These are phyloP conservation scores for Colletotrichum sidae DNA, from an alignment of 2,329 filamentous ascomycete genomes.

Conservation along the genomic window DNA sequence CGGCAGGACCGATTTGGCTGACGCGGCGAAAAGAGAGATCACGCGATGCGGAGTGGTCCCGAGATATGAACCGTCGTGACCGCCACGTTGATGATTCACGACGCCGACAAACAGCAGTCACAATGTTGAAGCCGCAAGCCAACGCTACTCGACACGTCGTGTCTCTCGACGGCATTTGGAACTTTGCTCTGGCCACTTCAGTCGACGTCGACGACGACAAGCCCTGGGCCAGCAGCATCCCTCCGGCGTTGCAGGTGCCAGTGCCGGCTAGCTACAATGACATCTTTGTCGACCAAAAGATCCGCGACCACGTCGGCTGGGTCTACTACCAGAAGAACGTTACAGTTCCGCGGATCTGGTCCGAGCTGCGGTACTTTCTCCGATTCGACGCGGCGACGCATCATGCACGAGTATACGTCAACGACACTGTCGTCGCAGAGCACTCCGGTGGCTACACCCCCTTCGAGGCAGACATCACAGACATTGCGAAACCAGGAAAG, in stretches of 20 bases:
- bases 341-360: slow-evolving; percentile 40
- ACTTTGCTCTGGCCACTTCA: slow-evolving; percentile 37
- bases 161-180: slow-evolving; percentile 43
- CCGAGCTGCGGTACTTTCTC: slow-evolving; percentile 38
- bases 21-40: too few relatives aligned
- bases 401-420: slow-evolving; percentile 43
- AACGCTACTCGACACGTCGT: slow-evolving; percentile 35
- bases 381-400: slow-evolving; percentile 46
- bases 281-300: slow-evolving; percentile 39
- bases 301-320: slow-evolving; percentile 47
- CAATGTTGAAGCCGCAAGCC: slow-evolving; percentile 40
- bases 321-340: slow-evolving; percentile 45
- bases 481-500: slow-evolving; percentile 39
- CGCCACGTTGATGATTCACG: too few relatives aligned
- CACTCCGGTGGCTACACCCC: slow-evolving; percentile 45
- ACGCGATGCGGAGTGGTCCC: too few relatives aligned
- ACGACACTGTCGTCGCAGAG: slow-evolving; percentile 41
- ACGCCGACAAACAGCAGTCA: not conserved
- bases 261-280: slow-evolving; percentile 44
- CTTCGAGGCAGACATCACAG: slow-evolving; percentile 43
- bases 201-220: slow-evolving; percentile 33
- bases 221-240: slow-evolving; percentile 45
- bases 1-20: too few relatives aligned
- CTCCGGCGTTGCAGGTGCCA: slow-evolving; percentile 37
- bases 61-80: too few relatives aligned